phyloP scores from a whole-genome alignment of 495 filamentous ascomycete genomes.

The Penicillium waksmanii region DNA sequence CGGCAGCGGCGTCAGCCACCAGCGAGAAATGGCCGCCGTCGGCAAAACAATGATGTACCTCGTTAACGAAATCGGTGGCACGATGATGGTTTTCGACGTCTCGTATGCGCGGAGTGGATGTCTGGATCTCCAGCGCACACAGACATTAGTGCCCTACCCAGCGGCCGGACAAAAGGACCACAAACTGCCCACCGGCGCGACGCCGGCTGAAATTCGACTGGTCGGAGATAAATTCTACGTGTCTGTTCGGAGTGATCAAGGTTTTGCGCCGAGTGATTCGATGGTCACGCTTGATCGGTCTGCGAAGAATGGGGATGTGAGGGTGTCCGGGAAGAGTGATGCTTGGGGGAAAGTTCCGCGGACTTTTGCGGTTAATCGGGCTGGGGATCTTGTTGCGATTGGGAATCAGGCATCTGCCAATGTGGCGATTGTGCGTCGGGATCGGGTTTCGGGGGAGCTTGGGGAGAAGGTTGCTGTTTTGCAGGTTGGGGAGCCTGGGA shows the following conservation, averaged over 20 bases:
- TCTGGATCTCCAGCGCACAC: slow-evolving; percentile 42
- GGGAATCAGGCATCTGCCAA: slow-evolving; percentile 62
- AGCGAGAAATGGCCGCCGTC: slow-evolving; percentile 30
- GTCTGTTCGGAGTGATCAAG: slow-evolving; percentile 48
- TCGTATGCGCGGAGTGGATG: slow-evolving; percentile 52
- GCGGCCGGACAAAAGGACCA: neutral
- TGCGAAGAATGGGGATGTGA: slow-evolving; percentile 49
- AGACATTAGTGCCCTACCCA: slow-evolving; percentile 37
- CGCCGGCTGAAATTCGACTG: slow-evolving; percentile 42
- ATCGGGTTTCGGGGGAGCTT: slow-evolving; percentile 58
- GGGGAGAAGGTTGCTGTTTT: slow-evolving; percentile 51
- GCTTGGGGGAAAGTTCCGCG: slow-evolving; percentile 64
- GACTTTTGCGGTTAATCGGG: slow-evolving; percentile 67
- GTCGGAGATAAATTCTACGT: slow-evolving; percentile 37
- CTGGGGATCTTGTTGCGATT: slow-evolving; percentile 62
- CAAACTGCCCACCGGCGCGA: slow-evolving; percentile 36
- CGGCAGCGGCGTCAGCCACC: neutral
- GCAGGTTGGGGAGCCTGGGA: slow-evolving; percentile 37
- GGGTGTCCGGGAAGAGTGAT: slow-evolving; percentile 52
- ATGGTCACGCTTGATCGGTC: slow-evolving; percentile 38
- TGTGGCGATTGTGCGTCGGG: slow-evolving; percentile 62
- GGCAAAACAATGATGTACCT: slow-evolving; percentile 58
- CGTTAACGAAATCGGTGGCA: slow-evolving; percentile 63
- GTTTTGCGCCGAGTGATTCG: slow-evolving; percentile 38
- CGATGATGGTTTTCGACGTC: slow-evolving; percentile 60